phyloP scores from a whole-genome alignment of 495 filamentous ascomycete genomes.

The Penicilliopsis zonata region DNA sequence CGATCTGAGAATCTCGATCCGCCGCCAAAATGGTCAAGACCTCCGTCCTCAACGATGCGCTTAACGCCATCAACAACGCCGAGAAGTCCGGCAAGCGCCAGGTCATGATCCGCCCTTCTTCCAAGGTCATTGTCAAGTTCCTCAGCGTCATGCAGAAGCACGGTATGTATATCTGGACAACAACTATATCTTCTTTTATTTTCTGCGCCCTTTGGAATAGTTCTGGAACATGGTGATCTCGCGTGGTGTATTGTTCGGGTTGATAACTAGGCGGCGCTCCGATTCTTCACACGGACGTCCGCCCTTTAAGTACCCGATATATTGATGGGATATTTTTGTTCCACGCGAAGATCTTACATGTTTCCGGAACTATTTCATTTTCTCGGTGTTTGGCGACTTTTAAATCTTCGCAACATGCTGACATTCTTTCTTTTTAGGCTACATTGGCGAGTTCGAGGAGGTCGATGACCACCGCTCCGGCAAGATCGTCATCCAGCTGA shows the following conservation, averaged over 20 bases:
- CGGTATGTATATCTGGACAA: too few relatives aligned
- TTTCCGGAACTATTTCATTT: slow-evolving; percentile 50
- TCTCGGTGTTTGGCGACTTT: slow-evolving; percentile 69
- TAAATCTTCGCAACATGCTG: slow-evolving; percentile 81
- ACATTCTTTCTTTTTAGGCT: slow-evolving; percentile 53
- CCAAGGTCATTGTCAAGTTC: slow-evolving; percentile 99
- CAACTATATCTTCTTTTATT: too few relatives aligned
- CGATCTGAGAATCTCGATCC: slow-evolving; percentile 79
- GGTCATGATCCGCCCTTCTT: slow-evolving; percentile 89
- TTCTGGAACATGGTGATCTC: slow-evolving; percentile 3
- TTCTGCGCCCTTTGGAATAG: too few relatives aligned
- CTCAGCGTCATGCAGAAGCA: slow-evolving; percentile 96
- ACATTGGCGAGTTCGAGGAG: slow-evolving; percentile 99
- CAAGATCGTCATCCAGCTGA: slow-evolving; percentile 96
- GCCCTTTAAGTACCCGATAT: slow-evolving; percentile 99
- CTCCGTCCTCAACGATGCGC: slow-evolving; percentile 96
- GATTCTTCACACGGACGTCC: slow-evolving; percentile 48
- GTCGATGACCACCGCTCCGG: slow-evolving; percentile 98
- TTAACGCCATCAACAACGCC: slow-evolving; percentile 99
- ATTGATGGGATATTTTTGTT: slow-evolving; percentile 37
- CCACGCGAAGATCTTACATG: slow-evolving; percentile 87
- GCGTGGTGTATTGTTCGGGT: slow-evolving; percentile 68
- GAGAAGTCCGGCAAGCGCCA: slow-evolving; percentile 98
- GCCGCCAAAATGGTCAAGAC: slow-evolving; percentile 93
- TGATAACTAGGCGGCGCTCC: slow-evolving; percentile 99